phyloP scores from a whole-genome alignment of 2,329 filamentous ascomycete species.

The Acephala macrosclerotiorum region DNA sequence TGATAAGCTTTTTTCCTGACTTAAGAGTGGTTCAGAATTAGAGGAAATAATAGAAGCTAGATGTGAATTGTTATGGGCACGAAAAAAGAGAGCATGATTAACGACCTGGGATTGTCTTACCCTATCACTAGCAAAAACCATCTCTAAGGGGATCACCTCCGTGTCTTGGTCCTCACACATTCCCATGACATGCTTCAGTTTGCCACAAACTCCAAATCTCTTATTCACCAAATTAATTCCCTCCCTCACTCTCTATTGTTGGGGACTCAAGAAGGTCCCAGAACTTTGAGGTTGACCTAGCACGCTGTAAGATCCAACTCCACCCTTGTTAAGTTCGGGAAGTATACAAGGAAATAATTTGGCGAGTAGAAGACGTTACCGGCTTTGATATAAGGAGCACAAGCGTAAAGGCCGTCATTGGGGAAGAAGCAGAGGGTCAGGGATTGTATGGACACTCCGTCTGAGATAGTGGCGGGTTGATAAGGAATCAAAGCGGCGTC shows the following conservation, averaged over 20 bases:
- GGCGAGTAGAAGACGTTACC: constrained; percentile 1
- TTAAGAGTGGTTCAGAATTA: too few relatives aligned
- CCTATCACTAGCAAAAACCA: too few relatives aligned
- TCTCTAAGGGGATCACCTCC: too few relatives aligned
- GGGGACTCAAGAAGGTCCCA: background rate
- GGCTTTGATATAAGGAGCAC: background rate
- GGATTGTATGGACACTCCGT: background rate
- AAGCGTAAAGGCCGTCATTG: background rate
- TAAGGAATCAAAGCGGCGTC: background rate
- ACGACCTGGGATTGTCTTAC: too few relatives aligned
- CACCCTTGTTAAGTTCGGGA: background rate
- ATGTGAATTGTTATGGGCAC: too few relatives aligned
- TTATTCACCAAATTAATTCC: background rate
- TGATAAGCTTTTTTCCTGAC: too few relatives aligned
- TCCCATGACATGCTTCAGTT: background rate
- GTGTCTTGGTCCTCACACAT: background rate
- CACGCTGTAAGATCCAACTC: background rate
- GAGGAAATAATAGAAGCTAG: too few relatives aligned
- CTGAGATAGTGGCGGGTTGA: background rate
- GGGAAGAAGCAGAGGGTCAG: background rate
- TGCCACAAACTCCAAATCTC: background rate
- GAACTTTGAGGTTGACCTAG: background rate
- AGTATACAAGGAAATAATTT: background rate
- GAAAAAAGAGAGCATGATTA: too few relatives aligned
- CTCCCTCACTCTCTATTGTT: background rate